These are phyloP conservation scores for Tetracladium setigerum DNA, from an alignment of 495 filamentous ascomycete genomes.

Conservation along the genomic window DNA sequence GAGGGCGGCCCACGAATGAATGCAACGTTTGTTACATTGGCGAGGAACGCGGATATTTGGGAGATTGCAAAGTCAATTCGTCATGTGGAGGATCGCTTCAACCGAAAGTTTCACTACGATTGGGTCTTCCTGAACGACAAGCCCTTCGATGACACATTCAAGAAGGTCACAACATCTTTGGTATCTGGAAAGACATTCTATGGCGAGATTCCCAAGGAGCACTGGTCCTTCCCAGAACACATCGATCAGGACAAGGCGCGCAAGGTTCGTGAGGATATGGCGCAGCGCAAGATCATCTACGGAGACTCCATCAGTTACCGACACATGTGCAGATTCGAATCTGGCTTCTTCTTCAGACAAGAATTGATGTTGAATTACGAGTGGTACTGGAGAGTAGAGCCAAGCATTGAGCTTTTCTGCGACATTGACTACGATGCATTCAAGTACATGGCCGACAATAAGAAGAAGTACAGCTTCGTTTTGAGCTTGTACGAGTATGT, in stretches of 20 bases:
- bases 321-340: slow-evolving; percentile 93
- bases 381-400: slow-evolving; percentile 91
- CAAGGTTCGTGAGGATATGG: slow-evolving; percentile 79
- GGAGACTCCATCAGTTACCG: slow-evolving; percentile 88
- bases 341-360: slow-evolving; percentile 89
- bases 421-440: slow-evolving; percentile 81
- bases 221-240: slow-evolving; percentile 84
- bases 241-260: slow-evolving; percentile 81
- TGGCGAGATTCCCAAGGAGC: slow-evolving; percentile 73
- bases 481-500: slow-evolving; percentile 90
- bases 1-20: slow-evolving; percentile 68
- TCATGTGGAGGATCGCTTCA: slow-evolving; percentile 95
- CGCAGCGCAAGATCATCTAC: slow-evolving; percentile 80
- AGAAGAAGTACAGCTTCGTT: slow-evolving; percentile 87
- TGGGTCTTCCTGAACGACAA: slow-evolving; percentile 99
- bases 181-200: slow-evolving; percentile 89
- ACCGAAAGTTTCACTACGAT: slow-evolving; percentile 90
- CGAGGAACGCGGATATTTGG: slow-evolving; percentile 90
- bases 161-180: slow-evolving; percentile 78
- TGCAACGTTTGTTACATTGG: slow-evolving; percentile 93
- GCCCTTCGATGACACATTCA: slow-evolving; percentile 87
- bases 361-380: slow-evolving; percentile 76
- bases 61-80: slow-evolving; percentile 93
- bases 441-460: slow-evolving; percentile 77
- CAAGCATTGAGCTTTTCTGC: slow-evolving; percentile 80